These are phyloP conservation scores for Petasospora fabianii DNA, from an alignment of 1,139 yeast genomes.

Conservation along the genomic window DNA sequence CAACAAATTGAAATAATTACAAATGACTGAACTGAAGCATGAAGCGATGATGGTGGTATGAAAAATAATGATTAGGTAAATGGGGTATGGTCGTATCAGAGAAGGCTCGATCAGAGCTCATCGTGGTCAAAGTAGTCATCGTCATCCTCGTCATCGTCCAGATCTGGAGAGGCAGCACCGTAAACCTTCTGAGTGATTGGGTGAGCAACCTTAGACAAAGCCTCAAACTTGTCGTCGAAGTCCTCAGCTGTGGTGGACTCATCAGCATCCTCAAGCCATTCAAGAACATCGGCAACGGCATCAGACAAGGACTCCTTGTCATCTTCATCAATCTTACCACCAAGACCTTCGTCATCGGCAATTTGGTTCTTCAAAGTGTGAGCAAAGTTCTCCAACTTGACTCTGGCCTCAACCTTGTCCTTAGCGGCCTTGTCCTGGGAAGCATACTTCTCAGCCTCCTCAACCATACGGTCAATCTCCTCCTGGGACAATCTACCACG, in stretches of 20 bases:
- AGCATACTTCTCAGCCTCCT: slow-evolving; percentile 89
- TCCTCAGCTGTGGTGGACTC: slow-evolving; percentile 89
- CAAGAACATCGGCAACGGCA: slow-evolving; percentile 82
- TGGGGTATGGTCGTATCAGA: background rate
- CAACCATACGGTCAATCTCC: slow-evolving; percentile 91
- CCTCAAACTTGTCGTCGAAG: slow-evolving; percentile 88
- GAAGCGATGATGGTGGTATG: background rate
- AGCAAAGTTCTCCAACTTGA: slow-evolving; percentile 85
- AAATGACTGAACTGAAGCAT: slow-evolving; percentile 3
- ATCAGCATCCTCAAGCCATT: slow-evolving; percentile 81
- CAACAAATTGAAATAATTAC: slow-evolving; percentile 1
- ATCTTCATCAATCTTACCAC: slow-evolving; percentile 78
- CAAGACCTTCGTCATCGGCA: slow-evolving; percentile 55
- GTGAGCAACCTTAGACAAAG: slow-evolving; percentile 76
- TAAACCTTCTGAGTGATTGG: slow-evolving; percentile 93
- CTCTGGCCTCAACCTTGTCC: slow-evolving; percentile 82
- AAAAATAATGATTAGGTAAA: too few relatives aligned
- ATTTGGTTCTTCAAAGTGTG: slow-evolving; percentile 79
- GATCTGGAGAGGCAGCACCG: slow-evolving; percentile 54
- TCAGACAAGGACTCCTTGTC: slow-evolving; percentile 89
- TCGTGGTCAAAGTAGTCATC: slow-evolving; percentile 64
- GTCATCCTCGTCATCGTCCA: slow-evolving; percentile 55
- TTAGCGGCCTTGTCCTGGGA: slow-evolving; percentile 81
- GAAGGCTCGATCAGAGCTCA: slow-evolving; percentile 45
- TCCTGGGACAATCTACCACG: slow-evolving; percentile 94